phyloP scores from a whole-genome alignment of 2,329 filamentous ascomycete genomes.

The Ophiostoma angusticollis region DNA sequence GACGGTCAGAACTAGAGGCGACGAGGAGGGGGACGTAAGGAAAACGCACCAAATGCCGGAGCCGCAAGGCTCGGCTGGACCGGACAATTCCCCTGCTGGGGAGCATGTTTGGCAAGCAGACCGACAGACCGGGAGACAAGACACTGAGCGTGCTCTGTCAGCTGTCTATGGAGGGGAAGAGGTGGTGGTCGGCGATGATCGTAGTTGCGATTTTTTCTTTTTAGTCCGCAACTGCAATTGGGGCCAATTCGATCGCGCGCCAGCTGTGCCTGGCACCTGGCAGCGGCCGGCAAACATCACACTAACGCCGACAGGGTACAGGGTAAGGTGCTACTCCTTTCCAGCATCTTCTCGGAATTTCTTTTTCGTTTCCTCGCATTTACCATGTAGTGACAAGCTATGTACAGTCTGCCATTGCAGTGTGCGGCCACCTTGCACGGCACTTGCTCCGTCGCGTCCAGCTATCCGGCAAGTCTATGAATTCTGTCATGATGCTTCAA shows the following conservation, averaged over 20 bases:
- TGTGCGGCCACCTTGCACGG: too few relatives aligned
- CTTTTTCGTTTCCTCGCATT: too few relatives aligned
- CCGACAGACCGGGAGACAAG: background rate
- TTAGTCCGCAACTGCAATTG: background rate
- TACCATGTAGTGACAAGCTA: too few relatives aligned
- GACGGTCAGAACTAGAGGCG: background rate
- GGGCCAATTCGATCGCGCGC: background rate
- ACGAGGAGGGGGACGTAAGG: conserved; percentile 2
- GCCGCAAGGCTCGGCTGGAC: conserved; percentile 30
- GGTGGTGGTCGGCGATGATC: too few relatives aligned
- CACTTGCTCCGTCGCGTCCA: too few relatives aligned
- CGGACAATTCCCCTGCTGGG: conserved; percentile 39
- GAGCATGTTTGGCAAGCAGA: conserved; percentile 31
- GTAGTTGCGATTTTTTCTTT: too few relatives aligned
- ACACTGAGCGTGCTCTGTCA: background rate
- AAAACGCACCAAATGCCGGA: conserved; percentile 24
- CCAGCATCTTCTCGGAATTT: too few relatives aligned
- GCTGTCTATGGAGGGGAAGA: background rate
- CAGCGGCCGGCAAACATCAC: conserved; percentile 6
- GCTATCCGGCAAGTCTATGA: too few relatives aligned
- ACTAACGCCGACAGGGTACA: too few relatives aligned
- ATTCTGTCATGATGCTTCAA: too few relatives aligned
- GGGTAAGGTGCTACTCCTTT: too few relatives aligned
- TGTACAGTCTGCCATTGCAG: too few relatives aligned
- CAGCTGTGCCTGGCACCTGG: conserved; percentile 7